phyloP scores from a whole-genome alignment of 2,329 filamentous ascomycete species.

The Fusarium luffae region DNA sequence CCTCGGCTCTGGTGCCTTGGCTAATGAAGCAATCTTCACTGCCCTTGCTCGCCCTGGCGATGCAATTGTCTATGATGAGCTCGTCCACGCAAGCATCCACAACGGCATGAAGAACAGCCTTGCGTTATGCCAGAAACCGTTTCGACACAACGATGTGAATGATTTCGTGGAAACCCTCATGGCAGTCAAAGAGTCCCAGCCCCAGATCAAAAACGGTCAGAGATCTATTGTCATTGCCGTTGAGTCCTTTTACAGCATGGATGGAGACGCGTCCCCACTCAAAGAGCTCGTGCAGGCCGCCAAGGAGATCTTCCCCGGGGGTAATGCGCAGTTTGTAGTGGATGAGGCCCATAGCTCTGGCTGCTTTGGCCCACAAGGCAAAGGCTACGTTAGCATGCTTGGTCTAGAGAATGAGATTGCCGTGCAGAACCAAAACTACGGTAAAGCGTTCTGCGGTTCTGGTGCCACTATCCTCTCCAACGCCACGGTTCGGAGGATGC shows the following conservation, averaged over 20 bases:
- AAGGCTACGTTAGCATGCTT: not conserved
- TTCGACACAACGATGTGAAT: not conserved
- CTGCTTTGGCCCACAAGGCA: not conserved
- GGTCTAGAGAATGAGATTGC: not conserved
- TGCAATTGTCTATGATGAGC: not conserved
- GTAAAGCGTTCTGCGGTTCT: not conserved
- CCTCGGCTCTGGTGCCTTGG: not conserved
- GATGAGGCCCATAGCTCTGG: slow-evolving; percentile 1
- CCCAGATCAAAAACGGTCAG: not conserved
- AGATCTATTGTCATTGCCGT: not conserved
- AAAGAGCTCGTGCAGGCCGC: no score
- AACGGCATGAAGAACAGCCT: not conserved
- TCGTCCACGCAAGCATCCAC: not conserved
- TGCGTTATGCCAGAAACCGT: not conserved
- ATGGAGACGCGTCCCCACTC: not conserved
- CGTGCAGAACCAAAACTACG: not conserved
- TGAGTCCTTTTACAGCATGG: not conserved
- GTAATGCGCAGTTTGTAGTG: not conserved
- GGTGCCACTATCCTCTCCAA: no score
- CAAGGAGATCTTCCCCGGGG: not conserved
- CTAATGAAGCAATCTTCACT: not conserved
- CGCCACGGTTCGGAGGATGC: no score
- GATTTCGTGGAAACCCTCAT: not conserved
- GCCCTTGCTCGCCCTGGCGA: not conserved
- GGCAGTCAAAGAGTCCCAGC: not conserved